Base-by-base conservation (phyloP, 1,139 yeast genomes). In the Blastobotrys indianensis region DNA sequence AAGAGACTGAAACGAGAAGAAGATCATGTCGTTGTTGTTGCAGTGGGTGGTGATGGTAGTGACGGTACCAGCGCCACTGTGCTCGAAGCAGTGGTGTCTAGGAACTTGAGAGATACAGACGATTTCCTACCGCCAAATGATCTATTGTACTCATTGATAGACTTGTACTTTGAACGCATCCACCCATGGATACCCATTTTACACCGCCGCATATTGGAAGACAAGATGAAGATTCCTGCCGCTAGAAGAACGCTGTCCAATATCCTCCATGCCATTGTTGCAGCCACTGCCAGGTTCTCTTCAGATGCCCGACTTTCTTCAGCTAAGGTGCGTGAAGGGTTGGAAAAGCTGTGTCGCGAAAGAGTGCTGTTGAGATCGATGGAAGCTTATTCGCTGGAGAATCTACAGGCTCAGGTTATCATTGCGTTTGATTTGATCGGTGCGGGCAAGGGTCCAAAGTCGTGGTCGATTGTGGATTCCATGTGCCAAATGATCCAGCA, bases 371-470 rank as follows among this genome's bases (percentile, higher is more conserved):
- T 54, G 11, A 42, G 52, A n/a, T 45, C 51, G 15, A 47, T 54
- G 49, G 58, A 54, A 32, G n/a, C 46, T 10, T 51, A 51, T 32
- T 52, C 55, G 13, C 55, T 56, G n/a, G 58, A 56, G 39, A 54
- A 51, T 16, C 46, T 57, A 12, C 58, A 56, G 39, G 59, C 61
- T 1, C 32, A 49, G 9, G 51, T 56, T 12, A 55, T 57, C 20
- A 41, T 57, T 10, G 58, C 60, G 9, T 57, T 57, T 43, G 60
- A 57, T 25, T 43, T 57, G 11, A 50, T 57, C n/a, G 57, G 56
- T 2, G 47, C 51, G n/a, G 60, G 60, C 15, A 47, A 50, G 32
- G 60, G 61, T 1, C 57, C 58, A 3, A 41, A 51, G 23, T 48
- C 52, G 30, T 55, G 59, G 58, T 43, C 52, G 1, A 43, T 55